Evolutionary conservation across 352 stramenopile species (phyloP).

Genomic region (Pythium rhizo-oryzae): DNA sequence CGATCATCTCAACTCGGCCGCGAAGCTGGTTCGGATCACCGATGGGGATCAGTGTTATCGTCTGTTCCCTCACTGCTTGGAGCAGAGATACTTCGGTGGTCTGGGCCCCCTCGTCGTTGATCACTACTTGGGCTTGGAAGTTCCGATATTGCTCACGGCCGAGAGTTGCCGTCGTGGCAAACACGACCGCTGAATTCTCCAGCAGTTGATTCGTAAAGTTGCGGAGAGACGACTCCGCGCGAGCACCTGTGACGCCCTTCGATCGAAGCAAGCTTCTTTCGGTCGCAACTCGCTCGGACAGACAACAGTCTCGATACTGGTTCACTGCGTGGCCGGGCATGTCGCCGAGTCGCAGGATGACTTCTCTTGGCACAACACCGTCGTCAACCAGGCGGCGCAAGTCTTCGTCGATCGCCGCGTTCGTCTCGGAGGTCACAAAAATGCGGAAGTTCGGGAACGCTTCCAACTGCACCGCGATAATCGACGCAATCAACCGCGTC

Average conservation of each 20-base stretch:
- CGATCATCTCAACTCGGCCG: background rate
- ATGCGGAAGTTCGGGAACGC: background rate
- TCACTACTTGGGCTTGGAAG: background rate
- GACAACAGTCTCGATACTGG: background rate
- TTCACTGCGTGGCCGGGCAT: background rate
- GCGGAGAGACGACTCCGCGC: background rate
- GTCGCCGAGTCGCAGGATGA: background rate
- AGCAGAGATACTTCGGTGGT: background rate
- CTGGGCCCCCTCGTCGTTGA: background rate
- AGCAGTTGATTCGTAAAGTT: background rate
- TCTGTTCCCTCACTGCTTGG: background rate
- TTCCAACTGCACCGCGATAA: background rate
- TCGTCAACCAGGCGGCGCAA: background rate
- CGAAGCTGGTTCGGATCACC: slow-evolving; percentile 1
- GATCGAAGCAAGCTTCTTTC: background rate
- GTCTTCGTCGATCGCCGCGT: background rate
- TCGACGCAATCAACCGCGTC: background rate
- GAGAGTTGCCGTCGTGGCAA: background rate
- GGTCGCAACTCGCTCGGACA: background rate
- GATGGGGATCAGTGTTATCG: slow-evolving; percentile 1
- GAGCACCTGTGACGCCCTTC: background rate
- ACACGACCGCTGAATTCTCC: background rate
- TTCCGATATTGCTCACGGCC: background rate
- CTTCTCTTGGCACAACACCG: background rate
- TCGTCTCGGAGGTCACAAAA: slow-evolving; percentile 1